phyloP scores from a whole-genome alignment of 2,329 filamentous ascomycete species.

The Lecanicillium sp. region DNA sequence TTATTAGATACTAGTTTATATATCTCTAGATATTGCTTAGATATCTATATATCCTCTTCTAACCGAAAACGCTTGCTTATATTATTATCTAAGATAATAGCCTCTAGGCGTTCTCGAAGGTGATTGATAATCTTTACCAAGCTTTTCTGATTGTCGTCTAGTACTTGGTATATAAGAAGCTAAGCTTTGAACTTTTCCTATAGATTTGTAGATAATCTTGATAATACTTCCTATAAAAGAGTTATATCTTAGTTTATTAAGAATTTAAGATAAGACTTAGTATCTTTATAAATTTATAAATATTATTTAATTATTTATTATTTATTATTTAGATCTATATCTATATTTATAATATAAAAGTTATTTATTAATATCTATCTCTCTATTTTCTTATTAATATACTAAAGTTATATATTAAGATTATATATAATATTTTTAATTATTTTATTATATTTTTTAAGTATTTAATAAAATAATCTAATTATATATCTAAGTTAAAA shows the following conservation, averaged over 20 bases:
- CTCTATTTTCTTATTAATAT: slow-evolving; percentile 26
- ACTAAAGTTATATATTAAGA: slow-evolving; percentile 24
- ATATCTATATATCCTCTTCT: slow-evolving; percentile 24
- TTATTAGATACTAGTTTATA: slow-evolving; percentile 24
- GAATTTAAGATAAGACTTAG: slow-evolving; percentile 24
- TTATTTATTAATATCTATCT: slow-evolving; percentile 11
- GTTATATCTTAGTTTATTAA: slow-evolving; percentile 18
- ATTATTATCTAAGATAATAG: slow-evolving; percentile 14
- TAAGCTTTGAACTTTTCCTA: slow-evolving; percentile 22
- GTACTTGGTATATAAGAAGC: slow-evolving; percentile 18
- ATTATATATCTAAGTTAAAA: slow-evolving; percentile 18
- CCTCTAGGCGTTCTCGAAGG: slow-evolving; percentile 23
- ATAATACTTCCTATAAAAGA: slow-evolving; percentile 12
- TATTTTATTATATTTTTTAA: slow-evolving; percentile 29
- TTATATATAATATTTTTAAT: slow-evolving; percentile 25
- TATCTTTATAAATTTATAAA: slow-evolving; percentile 29
- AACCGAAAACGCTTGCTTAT: slow-evolving; percentile 19
- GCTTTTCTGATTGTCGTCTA: slow-evolving; percentile 22
- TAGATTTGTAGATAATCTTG: neutral
- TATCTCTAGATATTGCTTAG: slow-evolving; percentile 28
- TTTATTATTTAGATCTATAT: slow-evolving; percentile 25
- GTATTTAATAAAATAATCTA: slow-evolving; percentile 21
- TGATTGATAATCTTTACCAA: slow-evolving; percentile 22
- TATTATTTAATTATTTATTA: slow-evolving; percentile 27
- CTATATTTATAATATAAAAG: slow-evolving; percentile 11